phyloP scores from a whole-genome alignment of 129 eudicot genomes.

The Flaveria brownii region DNA sequence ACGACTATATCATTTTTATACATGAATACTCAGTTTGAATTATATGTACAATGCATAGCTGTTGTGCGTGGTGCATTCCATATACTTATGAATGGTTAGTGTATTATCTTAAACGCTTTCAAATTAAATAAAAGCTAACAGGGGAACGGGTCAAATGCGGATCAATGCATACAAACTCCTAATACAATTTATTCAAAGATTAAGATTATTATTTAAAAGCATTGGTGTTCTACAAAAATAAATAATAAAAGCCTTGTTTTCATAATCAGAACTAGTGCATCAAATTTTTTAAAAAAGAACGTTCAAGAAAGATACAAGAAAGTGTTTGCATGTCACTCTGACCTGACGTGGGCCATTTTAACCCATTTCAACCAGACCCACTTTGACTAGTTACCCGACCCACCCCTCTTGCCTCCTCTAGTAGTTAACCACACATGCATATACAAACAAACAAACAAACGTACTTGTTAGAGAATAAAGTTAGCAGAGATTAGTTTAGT shows the following conservation, averaged over 20 bases:
- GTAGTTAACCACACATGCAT: background rate
- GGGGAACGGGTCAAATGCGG: background rate
- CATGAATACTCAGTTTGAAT: too few relatives aligned
- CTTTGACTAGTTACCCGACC: background rate
- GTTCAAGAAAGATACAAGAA: background rate
- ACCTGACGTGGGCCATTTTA: slow-evolving; percentile 3
- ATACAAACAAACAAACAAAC: too few relatives aligned
- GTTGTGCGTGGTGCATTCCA: background rate
- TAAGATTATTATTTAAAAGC: too few relatives aligned
- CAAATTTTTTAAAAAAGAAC: background rate
- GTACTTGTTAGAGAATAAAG: too few relatives aligned
- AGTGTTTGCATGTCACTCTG: background rate
- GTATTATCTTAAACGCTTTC: background rate
- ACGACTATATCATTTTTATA: background rate
- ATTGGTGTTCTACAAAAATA: background rate
- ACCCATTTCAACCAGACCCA: background rate
- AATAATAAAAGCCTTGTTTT: background rate
- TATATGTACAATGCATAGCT: slow-evolving; percentile 1
- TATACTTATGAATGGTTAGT: background rate
- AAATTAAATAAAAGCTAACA: background rate
- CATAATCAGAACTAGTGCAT: background rate
- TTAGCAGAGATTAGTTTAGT: too few relatives aligned
- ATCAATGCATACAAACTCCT: background rate
- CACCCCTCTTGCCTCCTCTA: background rate
- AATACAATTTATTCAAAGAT: background rate